Base-by-base conservation (phyloP, 129 eudicot species). In the Logfia minima region DNA sequence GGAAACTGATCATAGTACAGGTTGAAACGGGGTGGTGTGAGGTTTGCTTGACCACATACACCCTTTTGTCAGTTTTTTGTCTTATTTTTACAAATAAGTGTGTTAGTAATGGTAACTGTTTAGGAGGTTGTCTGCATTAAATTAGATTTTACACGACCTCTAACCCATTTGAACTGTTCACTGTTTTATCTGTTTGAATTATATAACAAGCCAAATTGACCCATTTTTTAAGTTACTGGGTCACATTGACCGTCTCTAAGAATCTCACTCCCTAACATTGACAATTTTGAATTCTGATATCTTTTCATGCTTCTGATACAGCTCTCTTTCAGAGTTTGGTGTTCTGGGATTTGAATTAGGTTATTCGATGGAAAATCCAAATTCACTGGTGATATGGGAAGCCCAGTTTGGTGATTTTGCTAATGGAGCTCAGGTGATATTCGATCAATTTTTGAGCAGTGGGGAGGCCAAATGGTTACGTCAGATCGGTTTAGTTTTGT, bases 381-480 rank as follows among this genome's bases (percentile, higher is more conserved):
- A 93, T 74, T 88, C 98, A 8, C 74, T 93, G 86, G 98, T 93
- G 59, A 55, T 93, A 43, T 93, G 98, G 98, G 98, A 93, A 81
- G 98, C 98, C 77, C 98, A 93, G 55, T 93, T 93, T 75, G 97
- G 98, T 79, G 98, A 93, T 80, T 93, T 93, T 82, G 70, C 98
- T 10, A 93, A 90, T 80, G 97, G 98, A 67, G 97, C 98, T 66
- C 98, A 93, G 72, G 98, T 93, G 78, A 93, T 93, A 41, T 90
- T 90, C 68, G 98, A 90, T 73, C 98, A 93, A 58, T 93, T 93
- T 70, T 29, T 93, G 78, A 93, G 98, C 85, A 93, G 98, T 81
- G 98, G 98, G 26, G 98, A 90, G 83, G 89, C 98, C 45, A 93
- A 93, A 74, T 93, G 98, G 98, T 70, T 93, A 84, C 92, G 98